Base-by-base conservation (phyloP, 345 rosid species). In the Syzygium oleosum region DNA sequence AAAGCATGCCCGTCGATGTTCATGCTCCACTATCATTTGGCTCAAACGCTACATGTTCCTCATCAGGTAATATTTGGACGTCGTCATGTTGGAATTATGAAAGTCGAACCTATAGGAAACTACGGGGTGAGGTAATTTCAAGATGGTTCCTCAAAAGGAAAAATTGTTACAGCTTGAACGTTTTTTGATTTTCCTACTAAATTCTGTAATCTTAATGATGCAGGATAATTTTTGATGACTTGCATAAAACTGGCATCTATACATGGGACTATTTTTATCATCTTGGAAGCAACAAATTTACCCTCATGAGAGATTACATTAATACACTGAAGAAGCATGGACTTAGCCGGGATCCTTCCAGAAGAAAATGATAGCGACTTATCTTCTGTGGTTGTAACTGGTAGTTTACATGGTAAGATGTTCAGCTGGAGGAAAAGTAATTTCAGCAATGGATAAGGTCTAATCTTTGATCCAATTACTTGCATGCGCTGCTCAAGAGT, bases 211-310 rank as follows among this genome's bases (percentile, higher is more conserved):
- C 49, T 52, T n/a, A 84, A 59, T 55, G 61, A 53, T 88, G 90
- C 94, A 96, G 99, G 93, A 90, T 98, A 86, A 90, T 93, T 87
- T 98, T 98, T 84, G 99, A 98, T 90, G 99, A 96, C 92, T 89
- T 97, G 95, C 99, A 96, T 88, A 97, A 92, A 92, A 97, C 98
- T 21, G 98, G 99, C 91, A 98, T 98, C 89, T 97, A 92, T 88
- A 94, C 99, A 25, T 98, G 98, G 99, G 98, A 95, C 56, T 97
- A 93, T 88, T 94, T 96, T 91, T 92, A 94, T 86, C 92, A 94
- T 87, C 97, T 98, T 85, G 99, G 99, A 68, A 93, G 87, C 90
- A 96, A 96, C 88, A 96, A 98, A 95, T 95, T 96, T 88, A 86
- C 92, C 46, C 90, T 98, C 84, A 95, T 96, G 96, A 96, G 97